These are phyloP conservation scores for Microascus cirrosus DNA, from an alignment of 2,329 filamentous ascomycete genomes.

Conservation along the genomic window DNA sequence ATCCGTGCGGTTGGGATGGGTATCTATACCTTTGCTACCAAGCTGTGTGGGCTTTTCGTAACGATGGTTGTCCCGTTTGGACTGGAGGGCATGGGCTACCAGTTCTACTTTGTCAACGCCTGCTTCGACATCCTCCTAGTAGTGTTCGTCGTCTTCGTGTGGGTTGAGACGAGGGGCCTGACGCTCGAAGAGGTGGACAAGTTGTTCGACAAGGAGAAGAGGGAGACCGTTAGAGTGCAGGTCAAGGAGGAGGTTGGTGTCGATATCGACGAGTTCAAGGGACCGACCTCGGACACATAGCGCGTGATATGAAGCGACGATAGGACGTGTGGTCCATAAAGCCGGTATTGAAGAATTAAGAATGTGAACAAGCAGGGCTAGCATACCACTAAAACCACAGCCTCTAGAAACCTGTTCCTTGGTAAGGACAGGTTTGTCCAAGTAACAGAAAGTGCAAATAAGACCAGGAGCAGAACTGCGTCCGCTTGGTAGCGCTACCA, in stretches of 20 bases:
- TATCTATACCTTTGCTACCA: neutral
- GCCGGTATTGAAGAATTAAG: too few relatives aligned
- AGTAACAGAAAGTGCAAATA: too few relatives aligned
- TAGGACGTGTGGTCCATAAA: too few relatives aligned
- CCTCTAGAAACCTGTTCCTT: too few relatives aligned
- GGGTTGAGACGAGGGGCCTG: neutral
- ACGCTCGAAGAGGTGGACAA: neutral
- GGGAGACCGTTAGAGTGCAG: neutral
- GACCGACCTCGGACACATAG: too few relatives aligned
- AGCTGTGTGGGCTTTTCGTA: neutral
- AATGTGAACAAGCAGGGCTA: too few relatives aligned
- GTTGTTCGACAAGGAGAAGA: neutral
- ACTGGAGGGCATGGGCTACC: conserved; percentile 13
- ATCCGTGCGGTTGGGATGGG: conserved; percentile 17
- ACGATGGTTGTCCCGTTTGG: neutral
- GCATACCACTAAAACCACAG: too few relatives aligned
- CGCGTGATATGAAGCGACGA: too few relatives aligned
- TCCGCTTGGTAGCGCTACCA: too few relatives aligned
- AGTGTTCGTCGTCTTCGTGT: neutral
- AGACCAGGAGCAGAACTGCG: too few relatives aligned
- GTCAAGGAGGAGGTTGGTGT: neutral
- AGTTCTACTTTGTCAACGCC: conserved; percentile 15
- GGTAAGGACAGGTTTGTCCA: too few relatives aligned
- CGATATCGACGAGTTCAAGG: neutral
- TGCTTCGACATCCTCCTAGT: conserved; percentile 5